Base-by-base conservation (phyloP, 2,329 filamentous ascomycete genomes). In the Zymoseptoria crescenta region DNA sequence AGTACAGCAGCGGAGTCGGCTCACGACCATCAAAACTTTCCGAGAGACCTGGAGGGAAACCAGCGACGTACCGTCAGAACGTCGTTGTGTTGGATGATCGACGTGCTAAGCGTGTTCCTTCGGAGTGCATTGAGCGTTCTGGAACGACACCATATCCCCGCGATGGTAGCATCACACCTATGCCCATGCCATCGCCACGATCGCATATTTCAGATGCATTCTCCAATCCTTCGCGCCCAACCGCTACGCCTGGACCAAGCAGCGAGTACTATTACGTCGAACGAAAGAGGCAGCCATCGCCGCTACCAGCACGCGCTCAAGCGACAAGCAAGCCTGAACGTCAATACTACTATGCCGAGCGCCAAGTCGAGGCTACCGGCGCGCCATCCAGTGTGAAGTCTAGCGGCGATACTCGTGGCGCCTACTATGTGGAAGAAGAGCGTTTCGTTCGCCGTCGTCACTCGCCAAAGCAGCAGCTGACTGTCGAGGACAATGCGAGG, bases 281-380 rank as follows among this genome's bases (percentile, higher is more conserved):
- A 45, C 35, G 35, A 45, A 45, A 45, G 35, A 7, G 13, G 35
- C 35, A 45, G 35, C 35, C 35, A 16, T 45, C 35, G 13, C 13
- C 35, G 35, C 35, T 13, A 13, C 35, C 35, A 45, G 35, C 35
- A 45, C 35, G 49, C 51, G 16, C 59, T 58, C n/a, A 58, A 50
- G 20, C 49, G 24, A 19, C 41, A 52, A n/a, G 10, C 2, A 10
- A 30, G 19, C 27, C 30, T 16, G 62, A 59, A 16, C 35, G 54
- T 24, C 61, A 63, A 41, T 65, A 62, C 51, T 57, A 56, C 35
- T 65, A 65, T 53, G 54, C 56, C 20, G 27, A 52, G 49, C 62
- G 59, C 30, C 58, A 54, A 10, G 59, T 62, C 8, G 48, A 57
- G 24, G 54, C 59, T 41, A 48, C 10, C 30, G 50, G 52, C 27